phyloP scores from a whole-genome alignment of 495 filamentous ascomycete genomes.

The Pseudevernia furfuracea region DNA sequence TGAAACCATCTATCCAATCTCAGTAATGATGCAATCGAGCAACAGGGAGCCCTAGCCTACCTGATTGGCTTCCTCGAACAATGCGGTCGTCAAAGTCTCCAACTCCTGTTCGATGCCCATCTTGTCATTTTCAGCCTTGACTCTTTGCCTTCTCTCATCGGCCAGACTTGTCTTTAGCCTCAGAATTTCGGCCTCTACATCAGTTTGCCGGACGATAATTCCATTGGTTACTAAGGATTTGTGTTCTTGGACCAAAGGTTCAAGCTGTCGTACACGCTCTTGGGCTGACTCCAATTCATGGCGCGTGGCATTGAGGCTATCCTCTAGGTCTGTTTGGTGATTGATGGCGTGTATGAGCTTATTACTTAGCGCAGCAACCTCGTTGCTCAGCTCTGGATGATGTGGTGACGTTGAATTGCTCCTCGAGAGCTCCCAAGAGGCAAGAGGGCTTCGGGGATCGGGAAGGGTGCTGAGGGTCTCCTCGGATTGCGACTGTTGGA shows the following conservation, averaged over 20 bases:
- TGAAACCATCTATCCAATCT: constrained; percentile 71
- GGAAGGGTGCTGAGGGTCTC: constrained; percentile 46
- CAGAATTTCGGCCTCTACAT: constrained; percentile 62
- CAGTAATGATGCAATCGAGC: constrained; percentile 25
- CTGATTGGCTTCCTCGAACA: constrained; percentile 94
- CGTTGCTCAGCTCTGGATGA: constrained; percentile 75
- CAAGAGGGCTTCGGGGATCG: constrained; percentile 40
- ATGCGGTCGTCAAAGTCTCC: constrained; percentile 75
- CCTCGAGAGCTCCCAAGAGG: constrained; percentile 33
- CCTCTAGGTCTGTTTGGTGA: constrained; percentile 87
- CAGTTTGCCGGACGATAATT: constrained; percentile 59
- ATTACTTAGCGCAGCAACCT: constrained; percentile 84
- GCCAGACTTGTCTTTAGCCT: constrained; percentile 58
- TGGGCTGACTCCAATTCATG: constrained; percentile 74
- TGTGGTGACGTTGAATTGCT: constrained; percentile 38
- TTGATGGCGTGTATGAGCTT: constrained; percentile 97
- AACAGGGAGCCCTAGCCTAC: constrained; percentile 34
- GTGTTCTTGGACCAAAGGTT: constrained; percentile 60
- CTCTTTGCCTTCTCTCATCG: constrained; percentile 53
- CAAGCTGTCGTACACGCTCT: constrained; percentile 58
- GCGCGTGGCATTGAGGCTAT: constrained; percentile 71
- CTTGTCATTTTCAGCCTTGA: constrained; percentile 60
- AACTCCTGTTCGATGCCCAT: constrained; percentile 72
- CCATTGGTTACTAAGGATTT: constrained; percentile 62
- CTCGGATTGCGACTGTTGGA: constrained; percentile 30